A percentile compares a stretch with the other conserved stretches of the same genome.
Evolutionary conservation across 2,329 filamentous ascomycete species (phyloP).

Genomic region (Thermoascus crustaceus): DNA sequence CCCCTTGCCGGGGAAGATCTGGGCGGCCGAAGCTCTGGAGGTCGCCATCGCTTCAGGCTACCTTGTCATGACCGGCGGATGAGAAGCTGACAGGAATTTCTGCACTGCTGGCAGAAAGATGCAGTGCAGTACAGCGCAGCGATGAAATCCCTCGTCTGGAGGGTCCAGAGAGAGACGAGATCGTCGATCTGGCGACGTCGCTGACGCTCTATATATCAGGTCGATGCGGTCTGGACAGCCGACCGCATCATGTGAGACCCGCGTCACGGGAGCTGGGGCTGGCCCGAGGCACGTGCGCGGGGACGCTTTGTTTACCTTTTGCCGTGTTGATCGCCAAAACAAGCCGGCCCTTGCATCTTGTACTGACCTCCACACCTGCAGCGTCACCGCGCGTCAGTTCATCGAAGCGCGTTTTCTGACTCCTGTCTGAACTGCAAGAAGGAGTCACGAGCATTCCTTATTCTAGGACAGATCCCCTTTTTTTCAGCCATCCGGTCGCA

Average conservation of each 20-base stretch:
- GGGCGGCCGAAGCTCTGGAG: conserved; percentile 37
- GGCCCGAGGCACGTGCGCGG: conserved; percentile 11
- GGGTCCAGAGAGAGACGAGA: no score
- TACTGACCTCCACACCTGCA: conserved; percentile 7
- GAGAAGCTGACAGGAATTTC: no score
- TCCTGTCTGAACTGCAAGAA: no score
- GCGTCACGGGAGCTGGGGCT: conserved; percentile 5
- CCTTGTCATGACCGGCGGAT: conserved; percentile 7
- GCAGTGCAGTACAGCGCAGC: no score
- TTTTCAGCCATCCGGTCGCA: conserved; percentile 4
- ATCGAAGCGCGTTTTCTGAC: no score
- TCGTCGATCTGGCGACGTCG: no score
- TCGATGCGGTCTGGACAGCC: no score
- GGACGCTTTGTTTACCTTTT: conserved; percentile 29
- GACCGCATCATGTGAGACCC: conserved; percentile 26
- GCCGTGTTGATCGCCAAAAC: conserved; percentile 12
- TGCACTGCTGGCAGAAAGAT: no score
- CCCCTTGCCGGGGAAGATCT: conserved; percentile 58
- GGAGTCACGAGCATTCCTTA: no score
- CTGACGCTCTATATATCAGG: no score
- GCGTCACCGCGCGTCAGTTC: no score
- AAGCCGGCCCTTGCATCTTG: conserved; percentile 9
- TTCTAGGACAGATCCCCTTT: neutral
- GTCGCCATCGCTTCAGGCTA: conserved; percentile 24
- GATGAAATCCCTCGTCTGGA: no score